Evolutionary conservation across 805 yeast genomes (phyloP).

Genomic region (Monosporozyma aerobia): DNA sequence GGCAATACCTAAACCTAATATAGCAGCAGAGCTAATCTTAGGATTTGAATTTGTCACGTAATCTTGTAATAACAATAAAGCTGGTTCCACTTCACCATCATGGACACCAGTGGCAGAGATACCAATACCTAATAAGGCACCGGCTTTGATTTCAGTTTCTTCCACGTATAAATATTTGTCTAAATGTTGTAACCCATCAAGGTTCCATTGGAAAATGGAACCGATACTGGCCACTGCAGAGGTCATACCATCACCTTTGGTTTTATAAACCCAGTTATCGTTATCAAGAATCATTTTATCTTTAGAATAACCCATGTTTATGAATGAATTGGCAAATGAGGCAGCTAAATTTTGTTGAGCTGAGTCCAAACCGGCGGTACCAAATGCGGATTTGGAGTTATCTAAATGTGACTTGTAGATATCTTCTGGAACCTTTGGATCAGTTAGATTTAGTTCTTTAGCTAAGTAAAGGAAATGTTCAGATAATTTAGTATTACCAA

Average conservation of each 20-base stretch:
- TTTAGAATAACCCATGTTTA: constrained; percentile 83
- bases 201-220: constrained; percentile 84
- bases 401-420: constrained; percentile 87
- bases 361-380: constrained; percentile 57
- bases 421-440: constrained; percentile 92
- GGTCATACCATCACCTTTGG: constrained; percentile 84
- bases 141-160: constrained; percentile 86
- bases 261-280: constrained; percentile 84
- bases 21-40: constrained; percentile 67
- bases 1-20: constrained; percentile 86
- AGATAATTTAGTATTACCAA: constrained; percentile 68
- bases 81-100: constrained; percentile 85
- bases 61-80: constrained; percentile 76
- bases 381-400: constrained; percentile 42
- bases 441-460: constrained; percentile 78
- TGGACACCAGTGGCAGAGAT: constrained; percentile 85
- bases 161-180: constrained; percentile 82
- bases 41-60: constrained; percentile 59
- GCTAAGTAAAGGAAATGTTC: constrained; percentile 74
- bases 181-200: constrained; percentile 80
- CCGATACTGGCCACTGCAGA: constrained; percentile 91
- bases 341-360: constrained; percentile 94
- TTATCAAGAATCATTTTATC: constrained; percentile 74
- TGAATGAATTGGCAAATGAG: constrained; percentile 85
- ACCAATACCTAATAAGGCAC: constrained; percentile 94